Percentiles rank a stretch among this genome's conserved stretches.
Conservation (phyloP, 2,329 filamentous ascomycete genomes). For the Aspergillus aculeatus region DNA sequence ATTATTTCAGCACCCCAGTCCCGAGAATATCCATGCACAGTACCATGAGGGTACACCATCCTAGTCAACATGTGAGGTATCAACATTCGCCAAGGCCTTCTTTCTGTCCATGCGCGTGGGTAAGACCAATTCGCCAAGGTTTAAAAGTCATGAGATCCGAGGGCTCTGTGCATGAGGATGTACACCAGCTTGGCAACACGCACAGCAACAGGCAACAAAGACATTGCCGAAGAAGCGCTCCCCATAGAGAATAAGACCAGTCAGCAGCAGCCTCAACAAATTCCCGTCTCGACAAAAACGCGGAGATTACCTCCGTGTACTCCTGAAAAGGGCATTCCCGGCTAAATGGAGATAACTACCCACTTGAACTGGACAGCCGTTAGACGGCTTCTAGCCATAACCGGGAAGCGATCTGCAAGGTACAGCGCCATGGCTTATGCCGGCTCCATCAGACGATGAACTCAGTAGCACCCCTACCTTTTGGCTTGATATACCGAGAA, state of each 20-base stretch:
- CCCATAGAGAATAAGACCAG: background rate
- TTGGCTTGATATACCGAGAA: background rate
- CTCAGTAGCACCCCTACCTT: background rate
- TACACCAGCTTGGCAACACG: background rate
- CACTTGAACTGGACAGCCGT: background rate
- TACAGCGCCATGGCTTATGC: conserved; percentile 1
- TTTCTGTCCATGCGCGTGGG: background rate
- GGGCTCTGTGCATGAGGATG: background rate
- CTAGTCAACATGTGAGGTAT: background rate
- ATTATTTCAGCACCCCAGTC: background rate
- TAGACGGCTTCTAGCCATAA: conserved; percentile 7
- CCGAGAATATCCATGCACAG: background rate
- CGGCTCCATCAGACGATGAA: background rate
- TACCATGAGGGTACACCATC: background rate
- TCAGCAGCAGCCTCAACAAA: background rate
- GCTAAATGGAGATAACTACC: conserved; percentile 8
- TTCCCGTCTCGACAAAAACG: background rate
- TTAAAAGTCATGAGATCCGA: background rate
- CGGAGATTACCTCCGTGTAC: conserved; percentile 2
- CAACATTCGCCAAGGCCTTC: background rate
- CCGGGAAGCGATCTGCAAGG: conserved; percentile 19
- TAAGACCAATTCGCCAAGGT: background rate
- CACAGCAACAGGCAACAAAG: background rate
- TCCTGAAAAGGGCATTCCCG: background rate
- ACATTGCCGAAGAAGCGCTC: background rate